Evolutionary conservation across 202 grass and related monocot genomes (phyloP).

Genomic region (Eragrostis tef): DNA sequence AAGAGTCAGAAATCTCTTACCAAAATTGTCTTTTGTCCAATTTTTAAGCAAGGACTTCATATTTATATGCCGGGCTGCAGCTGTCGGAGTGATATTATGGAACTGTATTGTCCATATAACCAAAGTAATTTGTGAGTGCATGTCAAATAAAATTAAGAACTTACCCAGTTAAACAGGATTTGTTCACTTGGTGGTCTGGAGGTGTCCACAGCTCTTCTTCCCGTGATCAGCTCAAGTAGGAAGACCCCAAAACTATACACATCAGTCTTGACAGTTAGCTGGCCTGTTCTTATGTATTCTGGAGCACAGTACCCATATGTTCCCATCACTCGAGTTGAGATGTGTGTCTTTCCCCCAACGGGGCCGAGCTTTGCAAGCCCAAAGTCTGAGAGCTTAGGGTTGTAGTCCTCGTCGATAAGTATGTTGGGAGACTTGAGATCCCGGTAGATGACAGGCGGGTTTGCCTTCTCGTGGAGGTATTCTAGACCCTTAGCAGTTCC

Average conservation of each 20-base stretch:
- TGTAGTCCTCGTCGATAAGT: slow-evolving; percentile 71
- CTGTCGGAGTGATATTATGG: slow-evolving; percentile 2
- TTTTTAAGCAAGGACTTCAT: slow-evolving; percentile 10
- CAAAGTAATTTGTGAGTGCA: neutral
- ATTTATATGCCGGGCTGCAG: neutral
- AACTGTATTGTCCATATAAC: neutral
- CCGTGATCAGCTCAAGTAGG: slow-evolving; percentile 81
- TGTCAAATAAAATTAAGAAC: slow-evolving; percentile 1
- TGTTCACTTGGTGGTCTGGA: slow-evolving; percentile 58
- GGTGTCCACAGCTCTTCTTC: slow-evolving; percentile 70
- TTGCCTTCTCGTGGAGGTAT: slow-evolving; percentile 78
- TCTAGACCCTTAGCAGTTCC: slow-evolving; percentile 78
- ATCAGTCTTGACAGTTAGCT: slow-evolving; percentile 75
- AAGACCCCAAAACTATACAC: slow-evolving; percentile 91
- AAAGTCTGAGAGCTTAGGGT: slow-evolving; percentile 86
- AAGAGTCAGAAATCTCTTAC: slow-evolving; percentile 24
- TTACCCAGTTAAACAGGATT: slow-evolving; percentile 79
- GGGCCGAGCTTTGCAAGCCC: slow-evolving; percentile 79
- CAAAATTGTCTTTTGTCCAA: neutral
- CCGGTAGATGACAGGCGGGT: slow-evolving; percentile 73
- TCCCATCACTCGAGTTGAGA: slow-evolving; percentile 75
- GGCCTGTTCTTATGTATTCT: slow-evolving; percentile 65
- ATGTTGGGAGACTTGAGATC: slow-evolving; percentile 94
- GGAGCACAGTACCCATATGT: slow-evolving; percentile 88
- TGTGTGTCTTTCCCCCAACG: slow-evolving; percentile 44